Base-by-base conservation (phyloP, 208 protist genomes). In the Sergeia podlipaevii region DNA sequence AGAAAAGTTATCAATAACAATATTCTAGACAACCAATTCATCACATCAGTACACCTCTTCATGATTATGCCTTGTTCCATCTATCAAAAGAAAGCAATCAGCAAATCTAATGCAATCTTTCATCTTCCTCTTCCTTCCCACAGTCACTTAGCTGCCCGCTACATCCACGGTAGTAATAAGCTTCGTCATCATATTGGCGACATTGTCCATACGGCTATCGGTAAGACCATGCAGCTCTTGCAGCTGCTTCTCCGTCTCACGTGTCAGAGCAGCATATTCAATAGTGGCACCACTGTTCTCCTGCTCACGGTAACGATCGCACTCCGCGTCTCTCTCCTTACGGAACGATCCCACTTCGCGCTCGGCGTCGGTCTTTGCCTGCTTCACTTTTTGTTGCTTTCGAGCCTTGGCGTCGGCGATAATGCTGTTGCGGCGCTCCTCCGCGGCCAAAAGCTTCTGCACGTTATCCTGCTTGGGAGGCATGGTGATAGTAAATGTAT, bases 401-500 rank as follows among this genome's bases (percentile, higher is more conserved):
- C 80, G 77, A 0, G 60, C 60, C 65, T 91, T 91, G 47, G 87
- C 87, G 4, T 94, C 80, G 7, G 77, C 67, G 36, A 94, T 89
- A 24, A 88, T 66, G 27, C 68, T 66, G 66, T 87, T 91, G 65
- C 87, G 87, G 54, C 84, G 82, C 64, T 91, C 75, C 70, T 94
- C 87, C 10, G 87, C 87, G 1, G 74, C 79, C 32, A 94, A 74
- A 20, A 94, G 81, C 55, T 83, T 82, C 69, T 93, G 86, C 28
- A 93, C 86, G 50, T 93, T 93, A 66, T 93, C 82, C 53, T 88
- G 77, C 60, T 90, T 90, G 32, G 86, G 82, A 10, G 77, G 70
- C 86, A 93, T 93, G 21, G 15, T n/a, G 18, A 28, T 52, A 7
- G 17, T 52, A 7, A 52, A 36, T 52, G 13, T 8, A 47, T 18